Percentiles rank a stretch among this genome's conserved stretches.
These are phyloP conservation scores for sorghum (Sorghum bicolor) DNA, from an alignment of 176 grass and related monocot genomes.

Conservation along the genomic window Sorghum_bicolor_NCBIv3 NC_012873.2:58933001-58933500, in stretches of 20 bases:
- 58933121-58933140: no score
- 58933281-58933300: not conserved
- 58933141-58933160: not conserved
- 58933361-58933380: no score
- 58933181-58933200: not conserved
- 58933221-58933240: no score
- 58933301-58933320: conserved; percentile 16
- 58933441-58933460: not conserved
- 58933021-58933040: no score
- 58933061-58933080: no score
- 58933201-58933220: conserved; percentile 8
- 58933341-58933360: not conserved
- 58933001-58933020: no score
- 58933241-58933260: conserved; percentile 23
- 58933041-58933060: no score
- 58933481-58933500: no score
- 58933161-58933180: not conserved
- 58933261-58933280: not conserved
- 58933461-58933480: no score
- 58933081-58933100: no score
- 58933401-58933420: not conserved
- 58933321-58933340: conserved; percentile 9
- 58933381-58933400: not conserved
- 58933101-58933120: no score
- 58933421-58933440: not conserved